Evolutionary conservation across 176 grass and related monocot species (phyloP), one percentile per base, ranked within the genome.

Genomic region (Hordeum vulgare): DNA sequence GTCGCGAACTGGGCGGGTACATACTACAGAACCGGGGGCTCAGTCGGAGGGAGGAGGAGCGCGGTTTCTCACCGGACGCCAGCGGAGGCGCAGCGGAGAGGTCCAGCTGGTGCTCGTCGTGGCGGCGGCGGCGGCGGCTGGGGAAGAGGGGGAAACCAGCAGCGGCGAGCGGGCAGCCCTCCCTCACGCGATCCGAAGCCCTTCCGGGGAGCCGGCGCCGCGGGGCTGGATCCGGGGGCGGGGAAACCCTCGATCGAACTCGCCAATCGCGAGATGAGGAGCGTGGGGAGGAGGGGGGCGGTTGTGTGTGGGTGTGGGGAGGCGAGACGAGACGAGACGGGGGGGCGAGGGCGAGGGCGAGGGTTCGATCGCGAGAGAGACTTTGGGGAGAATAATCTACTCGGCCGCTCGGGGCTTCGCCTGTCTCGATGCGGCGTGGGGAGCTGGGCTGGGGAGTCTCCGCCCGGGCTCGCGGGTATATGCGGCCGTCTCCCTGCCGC

Each of bases 301-400:
- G 34, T 49, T 49, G 72, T 57, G 40, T 29, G 73, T 74, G 42
- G 79, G 75, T 63, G 56, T 33, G 68, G 15, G 25, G 13, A 59
- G 26, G n/a, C 11, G 40, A 49, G 69, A 41, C 1, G 40, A 49
- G 69, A 41, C 1, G 51, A 24, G 39, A 63, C 68, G 68, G 21
- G 11, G 39, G 29, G 58, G 58, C 10, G 66, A 47, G 67, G 56
- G 78, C 83, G 66, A 68, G 68, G 65, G 79, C 84, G 74, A 86
- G 88, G 84, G 84, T 79, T 90, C 88, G 88, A 90, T 90, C 88
- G 84, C 84, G 84, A 79, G 35, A 89, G 78, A n/a, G 72, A 89
- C 84, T 83, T 90, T 86, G 74, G 79, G 84, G 75, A 78, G 83
- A 90, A 90, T 79, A 83, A 56, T 56, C 51, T 56, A 56, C 51